phyloP scores from a whole-genome alignment of 768 basidiomycete genomes.

The Tephrocybe rancida region DNA sequence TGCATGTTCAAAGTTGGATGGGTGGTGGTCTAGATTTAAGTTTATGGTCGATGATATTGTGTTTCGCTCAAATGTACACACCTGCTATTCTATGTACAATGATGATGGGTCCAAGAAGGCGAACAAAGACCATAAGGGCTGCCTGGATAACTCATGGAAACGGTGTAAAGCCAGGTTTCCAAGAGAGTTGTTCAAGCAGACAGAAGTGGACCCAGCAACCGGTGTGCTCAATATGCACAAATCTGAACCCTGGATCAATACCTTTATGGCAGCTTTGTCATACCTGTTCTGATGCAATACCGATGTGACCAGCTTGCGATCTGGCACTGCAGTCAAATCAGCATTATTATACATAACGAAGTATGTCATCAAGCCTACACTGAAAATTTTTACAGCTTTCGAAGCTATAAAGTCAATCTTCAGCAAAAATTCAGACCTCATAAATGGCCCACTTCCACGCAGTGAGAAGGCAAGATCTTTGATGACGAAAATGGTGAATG shows the following conservation, averaged over 20 bases:
- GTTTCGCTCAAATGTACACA: not conserved
- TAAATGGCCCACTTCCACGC: constrained; percentile 12
- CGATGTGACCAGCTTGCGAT: constrained; percentile 37
- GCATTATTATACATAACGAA: constrained; percentile 41
- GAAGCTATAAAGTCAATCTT: constrained; percentile 28
- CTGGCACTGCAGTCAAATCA: constrained; percentile 41
- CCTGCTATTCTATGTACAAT: not conserved
- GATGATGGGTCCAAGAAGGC: constrained; percentile 14
- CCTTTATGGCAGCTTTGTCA: constrained; percentile 26
- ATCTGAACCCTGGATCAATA: constrained; percentile 38
- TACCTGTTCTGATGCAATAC: constrained; percentile 40
- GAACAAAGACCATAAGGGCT: constrained; percentile 13
- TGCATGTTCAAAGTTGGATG: not conserved
- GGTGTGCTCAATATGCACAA: constrained; percentile 33
- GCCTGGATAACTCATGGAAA: constrained; percentile 27
- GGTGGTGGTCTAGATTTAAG: not conserved
- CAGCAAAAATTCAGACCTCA: constrained; percentile 23
- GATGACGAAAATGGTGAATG: constrained; percentile 38
- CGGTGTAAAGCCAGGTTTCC: constrained; percentile 39
- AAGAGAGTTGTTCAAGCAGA: constrained; percentile 17
- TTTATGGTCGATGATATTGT: not conserved
- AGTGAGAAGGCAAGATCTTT: constrained; percentile 28
- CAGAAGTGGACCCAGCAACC: constrained; percentile 26
- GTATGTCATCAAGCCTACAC: constrained; percentile 41
- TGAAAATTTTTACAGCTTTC: constrained; percentile 43